Evolutionary conservation across 768 basidiomycete species (phyloP).

Genomic region (Leccinum incarnatum): DNA sequence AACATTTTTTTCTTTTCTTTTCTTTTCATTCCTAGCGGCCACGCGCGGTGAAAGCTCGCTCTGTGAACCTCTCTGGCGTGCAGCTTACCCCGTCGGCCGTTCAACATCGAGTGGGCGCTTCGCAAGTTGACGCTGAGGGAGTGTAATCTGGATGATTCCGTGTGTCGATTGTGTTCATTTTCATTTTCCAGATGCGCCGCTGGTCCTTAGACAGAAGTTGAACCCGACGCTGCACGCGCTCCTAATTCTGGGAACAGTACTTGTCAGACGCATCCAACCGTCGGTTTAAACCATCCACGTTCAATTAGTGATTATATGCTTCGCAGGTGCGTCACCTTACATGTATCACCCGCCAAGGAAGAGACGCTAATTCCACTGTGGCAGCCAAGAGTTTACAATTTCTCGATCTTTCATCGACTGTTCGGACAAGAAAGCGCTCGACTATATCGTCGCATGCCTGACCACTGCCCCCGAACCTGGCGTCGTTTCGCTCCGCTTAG

Average conservation of each 20-base stretch:
- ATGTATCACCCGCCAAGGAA: background rate
- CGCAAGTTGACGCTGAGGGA: conserved; percentile 48
- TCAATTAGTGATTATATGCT: conserved; percentile 72
- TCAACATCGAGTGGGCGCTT: conserved; percentile 49
- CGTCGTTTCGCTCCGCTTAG: conserved; percentile 78
- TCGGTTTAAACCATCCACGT: conserved; percentile 63
- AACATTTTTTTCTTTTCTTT: conserved; percentile 20
- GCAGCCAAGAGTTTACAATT: conserved; percentile 76
- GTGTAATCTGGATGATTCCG: background rate
- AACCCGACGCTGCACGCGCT: background rate
- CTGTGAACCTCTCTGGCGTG: too few relatives aligned
- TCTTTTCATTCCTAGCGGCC: too few relatives aligned
- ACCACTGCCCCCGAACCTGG: conserved; percentile 38
- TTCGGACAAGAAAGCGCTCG: conserved; percentile 77
- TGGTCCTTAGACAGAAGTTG: background rate
- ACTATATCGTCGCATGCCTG: conserved; percentile 74
- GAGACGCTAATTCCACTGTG: background rate
- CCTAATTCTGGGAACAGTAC: conserved; percentile 37
- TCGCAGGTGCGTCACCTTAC: conserved; percentile 48
- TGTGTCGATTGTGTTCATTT: background rate
- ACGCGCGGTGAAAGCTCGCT: too few relatives aligned
- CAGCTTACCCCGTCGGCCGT: conserved; percentile 29
- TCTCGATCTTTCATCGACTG: conserved; percentile 85
- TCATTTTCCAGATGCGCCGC: too few relatives aligned
- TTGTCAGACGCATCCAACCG: conserved; percentile 88